Evolutionary conservation across 768 basidiomycete genomes (phyloP).

Genomic region (Leccinum boreale): DNA sequence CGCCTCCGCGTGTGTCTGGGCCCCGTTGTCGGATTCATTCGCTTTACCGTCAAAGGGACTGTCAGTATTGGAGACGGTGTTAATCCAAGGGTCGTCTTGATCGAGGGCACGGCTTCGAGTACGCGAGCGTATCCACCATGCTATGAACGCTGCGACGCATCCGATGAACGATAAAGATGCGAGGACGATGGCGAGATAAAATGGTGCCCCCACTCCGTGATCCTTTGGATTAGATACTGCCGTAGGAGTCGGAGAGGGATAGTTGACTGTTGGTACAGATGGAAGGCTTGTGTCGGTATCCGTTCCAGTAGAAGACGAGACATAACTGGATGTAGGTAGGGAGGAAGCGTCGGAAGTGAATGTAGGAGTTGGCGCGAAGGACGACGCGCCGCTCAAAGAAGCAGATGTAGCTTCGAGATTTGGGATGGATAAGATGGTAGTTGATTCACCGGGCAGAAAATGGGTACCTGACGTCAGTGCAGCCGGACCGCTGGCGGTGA

Average conservation of each 20-base stretch:
- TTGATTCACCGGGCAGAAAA: background rate
- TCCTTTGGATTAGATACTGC: constrained; percentile 17
- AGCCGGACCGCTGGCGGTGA: constrained; percentile 1
- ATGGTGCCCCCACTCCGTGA: constrained; percentile 34
- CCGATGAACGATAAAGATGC: constrained; percentile 45
- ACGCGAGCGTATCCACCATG: constrained; percentile 46
- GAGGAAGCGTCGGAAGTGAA: background rate
- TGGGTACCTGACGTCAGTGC: constrained; percentile 1
- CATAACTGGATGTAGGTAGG: constrained; percentile 3
- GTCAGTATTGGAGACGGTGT: constrained; percentile 3
- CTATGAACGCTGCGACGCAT: constrained; percentile 43
- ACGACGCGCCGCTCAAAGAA: background rate
- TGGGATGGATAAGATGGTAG: constrained; percentile 11
- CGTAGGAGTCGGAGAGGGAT: constrained; percentile 24
- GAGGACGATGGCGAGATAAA: constrained; percentile 51
- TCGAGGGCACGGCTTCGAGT: constrained; percentile 35
- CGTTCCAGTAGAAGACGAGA: constrained; percentile 4
- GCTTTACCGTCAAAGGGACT: background rate
- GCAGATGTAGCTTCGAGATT: constrained; percentile 20
- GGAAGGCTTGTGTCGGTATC: constrained; percentile 21
- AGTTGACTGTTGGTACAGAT: constrained; percentile 22
- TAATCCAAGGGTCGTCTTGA: constrained; percentile 29
- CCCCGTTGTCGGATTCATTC: constrained; percentile 2
- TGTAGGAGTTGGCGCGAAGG: constrained; percentile 5
- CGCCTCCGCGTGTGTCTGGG: constrained; percentile 4